phyloP scores from a whole-genome alignment of 306 rosid species.

The Vigna hirtella region DNA sequence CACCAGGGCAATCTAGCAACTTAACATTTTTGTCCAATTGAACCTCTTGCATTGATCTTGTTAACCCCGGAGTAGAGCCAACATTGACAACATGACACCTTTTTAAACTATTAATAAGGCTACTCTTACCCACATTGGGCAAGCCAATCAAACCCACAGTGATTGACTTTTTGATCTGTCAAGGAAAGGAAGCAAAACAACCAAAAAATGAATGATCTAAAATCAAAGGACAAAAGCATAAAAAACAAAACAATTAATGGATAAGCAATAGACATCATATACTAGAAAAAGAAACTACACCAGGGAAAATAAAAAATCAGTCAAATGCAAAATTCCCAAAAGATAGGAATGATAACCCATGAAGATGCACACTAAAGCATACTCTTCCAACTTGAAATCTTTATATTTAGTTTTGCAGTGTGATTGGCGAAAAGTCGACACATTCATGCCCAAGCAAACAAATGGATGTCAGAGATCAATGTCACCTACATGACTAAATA shows the following conservation, averaged over 20 bases:
- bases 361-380: constrained; percentile 14
- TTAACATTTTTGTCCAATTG: constrained; percentile 88
- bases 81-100: constrained; percentile 80
- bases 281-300: constrained; percentile 10
- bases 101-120: constrained; percentile 89
- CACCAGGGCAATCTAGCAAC: constrained; percentile 97
- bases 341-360: not conserved
- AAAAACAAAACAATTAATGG: not conserved
- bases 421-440: not conserved
- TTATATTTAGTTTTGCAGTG: not conserved
- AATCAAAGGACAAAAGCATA: not conserved
- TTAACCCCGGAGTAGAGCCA: constrained; percentile 90
- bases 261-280: constrained; percentile 1
- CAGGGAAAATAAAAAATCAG: not conserved
- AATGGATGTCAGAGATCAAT: not conserved
- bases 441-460: not conserved
- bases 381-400: constrained; percentile 20
- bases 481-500: too few relatives aligned
- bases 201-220: constrained; percentile 26
- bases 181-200: constrained; percentile 32
- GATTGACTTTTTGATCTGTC: constrained; percentile 88
- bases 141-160: constrained; percentile 94
- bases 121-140: constrained; percentile 99
- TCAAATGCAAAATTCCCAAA: constrained; percentile 21
- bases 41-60: constrained; percentile 94